A percentile compares a stretch with the other conserved stretches of the same genome.
Conservation (phyloP, 345 rosid genomes). For the Brassica nigra region DNA sequence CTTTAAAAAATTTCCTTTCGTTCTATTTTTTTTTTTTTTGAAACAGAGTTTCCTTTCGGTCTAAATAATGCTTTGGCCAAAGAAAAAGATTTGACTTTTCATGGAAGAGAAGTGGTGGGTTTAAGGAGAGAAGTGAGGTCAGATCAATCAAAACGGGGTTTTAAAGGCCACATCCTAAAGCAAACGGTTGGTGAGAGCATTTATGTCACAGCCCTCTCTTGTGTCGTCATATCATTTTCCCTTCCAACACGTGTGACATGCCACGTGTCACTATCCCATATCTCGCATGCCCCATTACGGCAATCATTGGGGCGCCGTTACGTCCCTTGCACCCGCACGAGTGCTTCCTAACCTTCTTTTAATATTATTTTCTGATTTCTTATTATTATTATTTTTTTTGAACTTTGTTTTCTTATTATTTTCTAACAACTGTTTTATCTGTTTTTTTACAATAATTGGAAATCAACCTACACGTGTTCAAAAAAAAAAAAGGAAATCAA, state of each 20-base stretch:
- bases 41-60: too few relatives aligned
- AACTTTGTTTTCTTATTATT: neutral
- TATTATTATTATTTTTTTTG: neutral
- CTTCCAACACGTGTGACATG: conserved; percentile 31
- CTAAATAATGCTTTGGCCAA: neutral
- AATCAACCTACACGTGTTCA: neutral
- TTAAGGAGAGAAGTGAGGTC: conserved; percentile 1
- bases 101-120: neutral
- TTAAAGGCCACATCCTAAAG: neutral
- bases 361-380: neutral
- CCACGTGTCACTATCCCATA: conserved; percentile 36
- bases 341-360: conserved; percentile 23
- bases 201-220: conserved; percentile 37
- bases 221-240: conserved; percentile 26
- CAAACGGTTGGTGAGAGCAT: conserved; percentile 39
- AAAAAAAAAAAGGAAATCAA: neutral
- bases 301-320: conserved; percentile 47
- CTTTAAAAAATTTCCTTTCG: too few relatives aligned
- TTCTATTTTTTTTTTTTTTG: too few relatives aligned
- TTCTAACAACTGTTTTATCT: neutral
- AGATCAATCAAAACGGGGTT: neutral
- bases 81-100: neutral
- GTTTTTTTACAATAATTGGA: neutral
- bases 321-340: conserved; percentile 43
- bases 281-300: conserved; percentile 39